A percentile compares a stretch with the other conserved stretches of the same genome.
phyloP scores from a whole-genome alignment of 495 filamentous ascomycete species.

The Pseudevernia furfuracea region DNA sequence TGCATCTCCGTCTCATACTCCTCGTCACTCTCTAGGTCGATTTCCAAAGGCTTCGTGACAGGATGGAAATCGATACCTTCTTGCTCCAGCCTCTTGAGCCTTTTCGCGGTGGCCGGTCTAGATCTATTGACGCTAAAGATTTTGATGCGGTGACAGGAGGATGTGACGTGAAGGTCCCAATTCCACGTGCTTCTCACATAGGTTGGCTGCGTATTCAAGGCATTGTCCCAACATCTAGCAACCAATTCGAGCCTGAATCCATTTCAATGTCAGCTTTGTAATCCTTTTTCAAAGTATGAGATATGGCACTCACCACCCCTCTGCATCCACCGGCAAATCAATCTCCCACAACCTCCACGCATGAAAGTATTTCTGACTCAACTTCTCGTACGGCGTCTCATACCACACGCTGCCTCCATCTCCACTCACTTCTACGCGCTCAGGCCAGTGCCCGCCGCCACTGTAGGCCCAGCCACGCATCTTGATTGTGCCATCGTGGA shows the following conservation, averaged over 20 bases:
- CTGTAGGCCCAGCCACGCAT: constrained; percentile 53
- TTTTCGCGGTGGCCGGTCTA: constrained; percentile 38
- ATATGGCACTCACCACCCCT: constrained; percentile 34
- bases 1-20: constrained; percentile 39
- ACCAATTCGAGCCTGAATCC: constrained; percentile 44
- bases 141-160: constrained; percentile 47
- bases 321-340: constrained; percentile 48
- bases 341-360: constrained; percentile 49
- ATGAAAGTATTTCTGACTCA: constrained; percentile 47
- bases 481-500: constrained; percentile 47
- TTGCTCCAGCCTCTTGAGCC: constrained; percentile 41
- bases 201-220: constrained; percentile 46
- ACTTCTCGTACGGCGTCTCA: constrained; percentile 42
- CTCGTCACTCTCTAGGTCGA: constrained; percentile 38
- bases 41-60: constrained; percentile 38
- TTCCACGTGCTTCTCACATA: constrained; percentile 39
- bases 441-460: constrained; percentile 52
- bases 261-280: too few relatives aligned
- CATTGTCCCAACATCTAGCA: constrained; percentile 51
- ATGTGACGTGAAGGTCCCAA: constrained; percentile 54
- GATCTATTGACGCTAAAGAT: constrained; percentile 50
- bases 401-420: constrained; percentile 56
- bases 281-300: too few relatives aligned
- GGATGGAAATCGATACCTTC: constrained; percentile 35
- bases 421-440: constrained; percentile 47